Conservation (phyloP, 2,329 filamentous ascomycete species). For the Fusarium sp. region DNA sequence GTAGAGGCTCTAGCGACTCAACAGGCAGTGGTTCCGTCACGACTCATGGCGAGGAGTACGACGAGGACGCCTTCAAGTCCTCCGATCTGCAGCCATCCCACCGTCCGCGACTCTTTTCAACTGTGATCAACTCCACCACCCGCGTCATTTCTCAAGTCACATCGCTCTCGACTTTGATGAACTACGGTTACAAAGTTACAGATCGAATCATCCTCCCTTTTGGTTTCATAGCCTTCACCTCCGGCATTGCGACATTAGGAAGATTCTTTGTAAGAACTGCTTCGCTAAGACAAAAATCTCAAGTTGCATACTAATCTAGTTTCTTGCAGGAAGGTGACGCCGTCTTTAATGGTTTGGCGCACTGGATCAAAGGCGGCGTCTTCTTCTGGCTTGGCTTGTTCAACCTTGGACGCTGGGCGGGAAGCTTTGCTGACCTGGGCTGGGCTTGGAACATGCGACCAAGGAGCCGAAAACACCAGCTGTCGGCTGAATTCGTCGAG, state of each 20-base stretch:
- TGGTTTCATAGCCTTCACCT: not conserved
- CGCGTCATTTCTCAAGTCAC: not conserved
- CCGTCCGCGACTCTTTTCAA: not conserved
- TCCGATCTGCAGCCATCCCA: not conserved
- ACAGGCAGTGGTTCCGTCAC: not conserved
- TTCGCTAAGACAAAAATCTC: not conserved
- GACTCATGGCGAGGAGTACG: not conserved
- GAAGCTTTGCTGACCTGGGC: slow-evolving; percentile 87
- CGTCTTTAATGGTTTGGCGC: slow-evolving; percentile 70
- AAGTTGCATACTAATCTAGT: not conserved
- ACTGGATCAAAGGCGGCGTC: slow-evolving; percentile 92
- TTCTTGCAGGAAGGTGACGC: not conserved
- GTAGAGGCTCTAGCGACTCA: not conserved
- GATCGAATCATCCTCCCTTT: not conserved
- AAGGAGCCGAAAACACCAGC: slow-evolving; percentile 57
- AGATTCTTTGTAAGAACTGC: not conserved
- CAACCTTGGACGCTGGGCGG: slow-evolving; percentile 88
- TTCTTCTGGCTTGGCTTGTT: slow-evolving; percentile 95
- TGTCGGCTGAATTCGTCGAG: not conserved
- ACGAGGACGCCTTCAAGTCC: not conserved
- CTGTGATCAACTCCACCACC: not conserved
- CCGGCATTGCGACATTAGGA: not conserved
- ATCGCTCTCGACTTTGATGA: not conserved
- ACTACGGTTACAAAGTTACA: not conserved
- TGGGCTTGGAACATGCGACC: slow-evolving; percentile 95